phyloP scores from a whole-genome alignment of 2,329 filamentous ascomycete genomes.

The Sarocladium strictum region DNA sequence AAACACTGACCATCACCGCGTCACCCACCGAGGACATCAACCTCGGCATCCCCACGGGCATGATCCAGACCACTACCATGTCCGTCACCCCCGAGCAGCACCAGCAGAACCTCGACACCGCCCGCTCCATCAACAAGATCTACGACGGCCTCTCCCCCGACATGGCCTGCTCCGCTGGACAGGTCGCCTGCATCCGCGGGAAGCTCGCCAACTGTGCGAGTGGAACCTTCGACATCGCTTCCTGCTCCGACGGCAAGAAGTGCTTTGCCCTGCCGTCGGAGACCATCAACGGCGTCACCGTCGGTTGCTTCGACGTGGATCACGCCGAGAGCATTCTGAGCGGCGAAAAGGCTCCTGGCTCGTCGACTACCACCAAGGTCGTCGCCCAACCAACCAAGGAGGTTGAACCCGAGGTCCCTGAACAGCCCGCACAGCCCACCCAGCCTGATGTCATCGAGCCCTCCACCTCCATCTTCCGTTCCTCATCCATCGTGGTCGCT shows the following conservation, averaged over 20 bases:
- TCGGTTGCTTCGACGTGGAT: conserved; percentile 39
- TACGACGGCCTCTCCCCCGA: conserved; percentile 38
- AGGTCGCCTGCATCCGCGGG: conserved; percentile 48
- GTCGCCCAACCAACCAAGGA: conserved; percentile 2
- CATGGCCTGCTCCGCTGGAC: conserved; percentile 38
- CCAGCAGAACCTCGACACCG: conserved; percentile 38
- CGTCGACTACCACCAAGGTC: conserved; percentile 7
- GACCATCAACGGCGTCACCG: conserved; percentile 37
- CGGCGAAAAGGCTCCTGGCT: conserved; percentile 4
- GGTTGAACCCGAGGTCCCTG: neutral
- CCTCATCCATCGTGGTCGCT: neutral
- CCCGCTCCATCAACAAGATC: conserved; percentile 39
- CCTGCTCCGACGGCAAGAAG: conserved; percentile 27
- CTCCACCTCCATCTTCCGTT: neutral
- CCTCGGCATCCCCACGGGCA: conserved; percentile 34
- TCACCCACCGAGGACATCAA: conserved; percentile 21
- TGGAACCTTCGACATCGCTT: conserved; percentile 35
- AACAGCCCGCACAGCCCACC: neutral
- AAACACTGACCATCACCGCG: conserved; percentile 10
- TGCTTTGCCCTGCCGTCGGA: conserved; percentile 53
- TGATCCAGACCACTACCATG: conserved; percentile 29
- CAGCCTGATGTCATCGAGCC: conserved; percentile 1
- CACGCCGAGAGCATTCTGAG: conserved; percentile 39
- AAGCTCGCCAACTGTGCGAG: conserved; percentile 40
- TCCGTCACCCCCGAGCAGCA: conserved; percentile 36